Evolutionary conservation across 768 basidiomycete species (phyloP).

Genomic region (Coprinellus micaceus): DNA sequence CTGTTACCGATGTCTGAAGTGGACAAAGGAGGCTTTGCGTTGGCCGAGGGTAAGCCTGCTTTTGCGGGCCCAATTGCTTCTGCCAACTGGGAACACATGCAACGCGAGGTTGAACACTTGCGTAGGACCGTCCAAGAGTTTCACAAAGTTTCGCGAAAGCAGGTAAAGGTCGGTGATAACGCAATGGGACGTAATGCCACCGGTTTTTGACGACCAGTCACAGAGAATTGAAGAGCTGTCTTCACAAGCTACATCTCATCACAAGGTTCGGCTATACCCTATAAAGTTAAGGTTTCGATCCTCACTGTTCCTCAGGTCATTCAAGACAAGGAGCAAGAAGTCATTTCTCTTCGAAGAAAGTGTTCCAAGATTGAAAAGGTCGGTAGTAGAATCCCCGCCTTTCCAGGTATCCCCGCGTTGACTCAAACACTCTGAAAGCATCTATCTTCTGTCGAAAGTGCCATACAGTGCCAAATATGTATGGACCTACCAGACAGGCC

Average conservation of each 20-base stretch:
- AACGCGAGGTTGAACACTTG: conserved; percentile 52
- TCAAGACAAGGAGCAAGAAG: conserved; percentile 43
- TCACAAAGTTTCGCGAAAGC: conserved; percentile 51
- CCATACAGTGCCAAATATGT: conserved; percentile 73
- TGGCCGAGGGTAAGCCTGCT: not conserved
- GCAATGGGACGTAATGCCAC: not conserved
- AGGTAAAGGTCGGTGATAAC: conserved; percentile 43
- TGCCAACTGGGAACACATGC: conserved; percentile 52
- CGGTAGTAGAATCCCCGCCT: conserved; percentile 7
- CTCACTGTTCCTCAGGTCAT: conserved; percentile 30
- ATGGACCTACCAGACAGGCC: conserved; percentile 66
- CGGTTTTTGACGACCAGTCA: not conserved
- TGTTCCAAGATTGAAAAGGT: conserved; percentile 58
- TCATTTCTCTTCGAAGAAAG: conserved; percentile 44
- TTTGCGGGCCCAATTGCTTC: conserved; percentile 21
- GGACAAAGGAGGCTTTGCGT: not conserved
- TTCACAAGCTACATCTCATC: conserved; percentile 35
- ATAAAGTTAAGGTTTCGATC: not conserved
- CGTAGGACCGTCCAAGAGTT: conserved; percentile 45
- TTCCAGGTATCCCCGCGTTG: not conserved
- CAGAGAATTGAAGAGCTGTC: conserved; percentile 55
- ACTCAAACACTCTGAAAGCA: conserved; percentile 31
- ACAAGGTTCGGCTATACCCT: conserved; percentile 30
- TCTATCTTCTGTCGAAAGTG: conserved; percentile 51
- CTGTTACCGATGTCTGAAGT: not conserved